phyloP scores from a whole-genome alignment of 768 basidiomycete species.

The Trametes gibbosa region DNA sequence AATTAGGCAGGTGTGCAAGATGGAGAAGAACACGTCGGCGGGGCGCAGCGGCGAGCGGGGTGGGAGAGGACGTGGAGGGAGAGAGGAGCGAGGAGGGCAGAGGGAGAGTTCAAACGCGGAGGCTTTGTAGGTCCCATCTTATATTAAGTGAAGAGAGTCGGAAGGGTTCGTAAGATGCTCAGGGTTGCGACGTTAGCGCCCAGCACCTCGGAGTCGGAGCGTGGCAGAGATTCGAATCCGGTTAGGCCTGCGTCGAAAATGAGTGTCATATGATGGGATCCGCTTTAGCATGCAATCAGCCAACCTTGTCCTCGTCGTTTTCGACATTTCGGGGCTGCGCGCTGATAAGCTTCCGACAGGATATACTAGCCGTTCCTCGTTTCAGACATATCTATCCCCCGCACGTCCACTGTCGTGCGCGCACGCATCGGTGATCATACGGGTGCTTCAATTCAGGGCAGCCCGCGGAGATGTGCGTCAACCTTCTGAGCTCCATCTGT shows the following conservation, averaged over 20 bases:
- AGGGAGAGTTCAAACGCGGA: slow-evolving; percentile 5
- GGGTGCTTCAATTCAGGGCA: slow-evolving; percentile 12
- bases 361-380: slow-evolving; percentile 11
- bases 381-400: neutral
- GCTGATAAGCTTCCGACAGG: slow-evolving; percentile 4
- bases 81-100: slow-evolving; percentile 5
- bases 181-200: slow-evolving; percentile 13
- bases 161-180: slow-evolving; percentile 12
- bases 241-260: slow-evolving; percentile 10
- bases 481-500: neutral
- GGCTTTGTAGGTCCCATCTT: slow-evolving; percentile 21
- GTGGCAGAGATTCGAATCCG: neutral
- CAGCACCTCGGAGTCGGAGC: neutral
- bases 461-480: neutral
- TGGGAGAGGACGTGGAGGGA: neutral
- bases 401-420: neutral
- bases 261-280: slow-evolving; percentile 6
- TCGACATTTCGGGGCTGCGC: neutral
- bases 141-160: slow-evolving; percentile 17
- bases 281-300: slow-evolving; percentile 2
- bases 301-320: slow-evolving; percentile 2
- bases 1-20: slow-evolving; percentile 22
- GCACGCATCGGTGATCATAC: slow-evolving; percentile 5
- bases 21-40: slow-evolving; percentile 15
- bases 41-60: neutral